phyloP scores from a whole-genome alignment of 2,329 filamentous ascomycete species.

The Penicillium griseofulvum region DNA sequence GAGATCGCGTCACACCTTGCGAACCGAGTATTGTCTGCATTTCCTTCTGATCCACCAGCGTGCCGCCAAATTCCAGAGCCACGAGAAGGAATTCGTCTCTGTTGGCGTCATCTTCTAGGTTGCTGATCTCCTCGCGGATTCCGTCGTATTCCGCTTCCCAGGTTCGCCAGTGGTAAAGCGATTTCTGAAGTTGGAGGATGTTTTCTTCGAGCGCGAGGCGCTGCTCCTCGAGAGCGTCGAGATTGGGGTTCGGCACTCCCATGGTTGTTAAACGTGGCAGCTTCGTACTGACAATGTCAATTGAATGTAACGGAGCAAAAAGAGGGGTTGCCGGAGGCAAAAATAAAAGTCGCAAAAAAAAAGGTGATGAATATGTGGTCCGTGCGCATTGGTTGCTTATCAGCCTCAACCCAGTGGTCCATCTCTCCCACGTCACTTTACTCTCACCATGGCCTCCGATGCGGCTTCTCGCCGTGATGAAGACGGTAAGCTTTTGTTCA shows the following conservation, averaged over 20 bases:
- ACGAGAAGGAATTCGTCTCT: constrained; percentile 54
- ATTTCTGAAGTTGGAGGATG: constrained; percentile 68
- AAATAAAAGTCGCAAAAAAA: constrained; percentile 5
- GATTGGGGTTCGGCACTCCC: constrained; percentile 48
- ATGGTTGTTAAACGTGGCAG: constrained; percentile 18
- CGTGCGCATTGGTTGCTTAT: constrained; percentile 18
- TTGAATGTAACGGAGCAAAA: background rate
- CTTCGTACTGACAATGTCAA: background rate
- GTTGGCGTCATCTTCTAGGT: constrained; percentile 49
- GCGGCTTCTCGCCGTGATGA: constrained; percentile 40
- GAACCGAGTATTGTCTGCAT: constrained; percentile 54
- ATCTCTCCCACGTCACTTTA: constrained; percentile 7
- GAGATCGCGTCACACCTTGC: constrained; percentile 48
- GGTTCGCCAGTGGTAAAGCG: constrained; percentile 81
- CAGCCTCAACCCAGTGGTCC: constrained; percentile 4
- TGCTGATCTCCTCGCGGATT: constrained; percentile 75
- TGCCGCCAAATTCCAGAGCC: constrained; percentile 46
- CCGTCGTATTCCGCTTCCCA: constrained; percentile 92
- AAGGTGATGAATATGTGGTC: constrained; percentile 22
- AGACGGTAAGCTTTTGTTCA: constrained; percentile 34
- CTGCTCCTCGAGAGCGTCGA: constrained; percentile 71
- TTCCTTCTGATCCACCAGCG: constrained; percentile 50
- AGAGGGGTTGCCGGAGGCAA: background rate
- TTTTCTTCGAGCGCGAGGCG: constrained; percentile 72
- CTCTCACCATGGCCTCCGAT: constrained; percentile 25